Conservation (phyloP, 1,284 basidiomycete genomes). For the Trametes pubescens region DNA sequence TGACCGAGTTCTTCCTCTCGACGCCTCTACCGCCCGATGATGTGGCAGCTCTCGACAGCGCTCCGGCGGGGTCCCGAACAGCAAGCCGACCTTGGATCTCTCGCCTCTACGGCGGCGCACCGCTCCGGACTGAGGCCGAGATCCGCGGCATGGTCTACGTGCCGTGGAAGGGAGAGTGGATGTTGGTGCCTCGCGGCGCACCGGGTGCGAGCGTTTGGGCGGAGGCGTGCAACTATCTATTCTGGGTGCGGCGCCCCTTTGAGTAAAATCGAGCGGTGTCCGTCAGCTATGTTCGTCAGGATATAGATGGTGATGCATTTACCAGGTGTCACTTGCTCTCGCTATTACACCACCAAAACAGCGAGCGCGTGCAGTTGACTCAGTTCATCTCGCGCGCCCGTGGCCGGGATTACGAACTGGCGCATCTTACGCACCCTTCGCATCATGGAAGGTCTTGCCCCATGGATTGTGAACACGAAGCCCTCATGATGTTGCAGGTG, state of each 20-base stretch:
- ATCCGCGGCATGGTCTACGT: conserved; percentile 85
- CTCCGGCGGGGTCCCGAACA: background rate
- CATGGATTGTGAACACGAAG: background rate
- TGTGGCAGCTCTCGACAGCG: background rate
- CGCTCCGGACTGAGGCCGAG: conserved; percentile 76
- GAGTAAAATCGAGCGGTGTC: conserved; percentile 20
- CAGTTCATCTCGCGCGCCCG: background rate
- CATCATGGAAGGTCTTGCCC: background rate
- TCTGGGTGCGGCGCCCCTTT: conserved; percentile 77
- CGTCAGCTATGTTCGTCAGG: background rate
- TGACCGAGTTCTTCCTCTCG: conserved; percentile 86
- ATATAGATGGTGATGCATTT: background rate
- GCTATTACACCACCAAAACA: background rate
- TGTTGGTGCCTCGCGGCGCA: conserved; percentile 65
- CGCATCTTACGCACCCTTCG: background rate
- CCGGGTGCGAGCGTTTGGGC: conserved; percentile 63
- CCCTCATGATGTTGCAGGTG: background rate
- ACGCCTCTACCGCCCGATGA: conserved; percentile 47
- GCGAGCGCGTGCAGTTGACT: no score
- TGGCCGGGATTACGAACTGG: background rate
- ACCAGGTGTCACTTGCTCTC: background rate
- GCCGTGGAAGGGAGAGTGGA: conserved; percentile 81
- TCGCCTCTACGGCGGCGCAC: conserved; percentile 50
- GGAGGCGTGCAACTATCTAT: conserved; percentile 81
- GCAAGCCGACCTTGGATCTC: conserved; percentile 52